Base-by-base conservation (phyloP, 129 eudicot species). In the Silybum marianum region DNA sequence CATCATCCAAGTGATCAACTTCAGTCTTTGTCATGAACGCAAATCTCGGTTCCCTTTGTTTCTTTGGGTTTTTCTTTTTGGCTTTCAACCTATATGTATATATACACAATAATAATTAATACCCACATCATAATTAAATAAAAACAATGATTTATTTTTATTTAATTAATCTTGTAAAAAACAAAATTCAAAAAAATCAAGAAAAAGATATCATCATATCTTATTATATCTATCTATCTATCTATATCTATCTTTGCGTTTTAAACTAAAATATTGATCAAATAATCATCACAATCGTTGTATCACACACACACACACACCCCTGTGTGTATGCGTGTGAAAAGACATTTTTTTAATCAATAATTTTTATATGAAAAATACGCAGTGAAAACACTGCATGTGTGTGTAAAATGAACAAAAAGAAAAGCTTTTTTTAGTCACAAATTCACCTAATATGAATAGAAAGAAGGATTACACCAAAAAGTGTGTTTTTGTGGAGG, bases 21-120 rank as follows among this genome's bases (percentile, higher is more conserved):
- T 94, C 98, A 77, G 92, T 94, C 97, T 88, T 90, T 72, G 98
- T 94, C 97, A 91, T 88, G 88, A 94, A 91, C 77, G 98, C 98
- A 87, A 90, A 90, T 90, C 98, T 88, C 65, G 97, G 89, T 66
- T 88, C 98, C 78, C 83, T 94, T 80, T 86, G 65, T 86, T 83
- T 91, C 74, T 91, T 91, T 36, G 83, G 87, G 70, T 81, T 90
- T 87, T 91, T 94, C 87, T 90, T 91, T 83, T 91, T 89, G 30
- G 82, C 77, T 78, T 90, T 89, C 86, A 86, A 86, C 89, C 93
- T 89, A 81, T 68, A 40, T 22, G 7, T 36, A 72, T 3, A 81
- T 18, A 81, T 40, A 16, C 18, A 14, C 16, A 72, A 21, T 54
- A 12, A 60, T 9, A 66, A 23, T 32, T 48, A 18, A 10, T 60